Base-by-base conservation (phyloP, 371 early-diverging fungal genomes). In the Mortierella sp. region DNA sequence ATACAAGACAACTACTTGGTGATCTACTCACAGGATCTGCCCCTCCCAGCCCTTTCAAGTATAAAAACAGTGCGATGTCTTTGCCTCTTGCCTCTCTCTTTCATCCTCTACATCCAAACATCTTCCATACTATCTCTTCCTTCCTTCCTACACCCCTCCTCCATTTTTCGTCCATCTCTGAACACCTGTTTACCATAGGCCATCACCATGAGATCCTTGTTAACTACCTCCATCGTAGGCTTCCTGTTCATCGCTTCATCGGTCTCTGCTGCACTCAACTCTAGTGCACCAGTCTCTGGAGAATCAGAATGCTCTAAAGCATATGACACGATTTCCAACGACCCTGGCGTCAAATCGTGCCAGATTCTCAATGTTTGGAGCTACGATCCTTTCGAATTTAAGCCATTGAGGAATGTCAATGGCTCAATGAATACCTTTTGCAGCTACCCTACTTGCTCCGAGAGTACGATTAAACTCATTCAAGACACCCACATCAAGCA, bases 311-410 rank as follows among this genome's bases (percentile, higher is more conserved):
- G 69, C 63, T 14, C 72, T 21, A 45, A 72, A 56, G 44, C 62
- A 1, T 63, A 72, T 12, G 69, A 59, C 9, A 21, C 55, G 11
- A 62, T 77, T 15, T 11, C 69, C 28, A 18, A 50, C 19, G 69
- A 77, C 66, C 68, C 68, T 0, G 72, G 66, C 16, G 63, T 77
- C 47, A 77, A 72, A 50, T 37, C 29, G 43, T 77, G 79, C 30
- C 43, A 72, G 16, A 72, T 72, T 15, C 30, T 77, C 59, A 43
- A 43, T 21, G 37, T 62, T 18, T 45, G 72, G 51, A 30, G n/a
- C n/a, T n/a, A 68, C 23, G 7, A 6, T 18, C 63, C 72, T 18
- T n/a, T n/a, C n/a, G n/a, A 21, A 53, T 23, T 51, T 70, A 0
- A 25, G 18, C 30, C 26, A 59, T 68, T 72, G 25, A 48, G 72